Evolutionary conservation across 2,329 filamentous ascomycete species (phyloP).

Genomic region (Stagonosporopsis tanaceti): DNA sequence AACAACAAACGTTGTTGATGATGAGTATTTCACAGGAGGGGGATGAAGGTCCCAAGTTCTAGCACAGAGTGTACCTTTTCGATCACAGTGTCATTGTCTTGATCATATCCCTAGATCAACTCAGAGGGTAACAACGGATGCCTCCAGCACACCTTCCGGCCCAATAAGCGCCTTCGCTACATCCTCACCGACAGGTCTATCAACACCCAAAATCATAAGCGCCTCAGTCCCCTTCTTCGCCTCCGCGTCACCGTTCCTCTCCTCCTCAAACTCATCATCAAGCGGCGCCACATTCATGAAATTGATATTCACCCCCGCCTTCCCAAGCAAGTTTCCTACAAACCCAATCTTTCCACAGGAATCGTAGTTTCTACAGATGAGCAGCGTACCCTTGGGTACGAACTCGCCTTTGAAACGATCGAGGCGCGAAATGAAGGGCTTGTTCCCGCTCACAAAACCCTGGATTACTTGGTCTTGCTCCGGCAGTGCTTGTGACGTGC

Average conservation of each 20-base stretch:
- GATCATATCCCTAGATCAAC: background rate
- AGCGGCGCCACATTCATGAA: constrained; percentile 78
- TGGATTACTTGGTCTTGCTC: constrained; percentile 64
- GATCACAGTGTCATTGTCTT: too few species aligned
- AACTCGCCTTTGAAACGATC: constrained; percentile 79
- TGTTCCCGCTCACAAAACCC: constrained; percentile 71
- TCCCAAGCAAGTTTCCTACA: constrained; percentile 75
- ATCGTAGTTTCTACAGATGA: constrained; percentile 85
- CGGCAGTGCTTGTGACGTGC: constrained; percentile 6
- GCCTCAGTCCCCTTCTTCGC: constrained; percentile 66
- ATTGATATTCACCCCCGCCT: constrained; percentile 76
- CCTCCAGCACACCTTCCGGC: constrained; percentile 61
- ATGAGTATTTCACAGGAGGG: too few species aligned
- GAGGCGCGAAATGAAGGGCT: constrained; percentile 74
- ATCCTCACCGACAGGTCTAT: constrained; percentile 68
- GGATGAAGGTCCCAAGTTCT: too few species aligned
- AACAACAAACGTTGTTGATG: too few species aligned
- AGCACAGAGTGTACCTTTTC: too few species aligned
- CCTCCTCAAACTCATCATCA: constrained; percentile 43
- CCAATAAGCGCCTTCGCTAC: constrained; percentile 60
- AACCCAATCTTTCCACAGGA: constrained; percentile 82
- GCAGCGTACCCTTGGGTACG: constrained; percentile 73
- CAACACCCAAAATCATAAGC: constrained; percentile 81
- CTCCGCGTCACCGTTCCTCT: constrained; percentile 38
- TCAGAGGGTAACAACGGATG: constrained; percentile 58